Evolutionary conservation across 78 protist species (phyloP).

Genomic region (Andalucia godoyi): DNA sequence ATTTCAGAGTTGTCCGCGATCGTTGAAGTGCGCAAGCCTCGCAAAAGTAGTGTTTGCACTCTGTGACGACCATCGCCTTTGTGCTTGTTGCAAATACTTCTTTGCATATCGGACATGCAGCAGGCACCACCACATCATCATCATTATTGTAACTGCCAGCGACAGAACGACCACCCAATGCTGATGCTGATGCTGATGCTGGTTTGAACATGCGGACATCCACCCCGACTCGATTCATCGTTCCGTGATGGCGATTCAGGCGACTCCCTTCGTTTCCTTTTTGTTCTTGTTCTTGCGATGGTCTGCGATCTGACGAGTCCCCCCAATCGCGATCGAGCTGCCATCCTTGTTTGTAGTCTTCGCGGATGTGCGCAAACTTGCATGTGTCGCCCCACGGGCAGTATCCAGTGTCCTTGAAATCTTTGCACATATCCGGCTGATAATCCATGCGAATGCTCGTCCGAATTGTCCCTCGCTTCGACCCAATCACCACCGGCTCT

Average conservation of each 20-base stretch:
- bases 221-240: too few relatives aligned
- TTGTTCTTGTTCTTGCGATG: neutral
- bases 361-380: conserved; percentile 29
- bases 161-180: conserved; percentile 3
- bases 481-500: too few relatives aligned
- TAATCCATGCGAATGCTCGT: neutral
- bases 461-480: conserved; percentile 10
- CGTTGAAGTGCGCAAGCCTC: conserved; percentile 9
- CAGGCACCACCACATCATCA: too few relatives aligned
- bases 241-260: too few relatives aligned
- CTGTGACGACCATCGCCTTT: neutral
- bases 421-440: conserved; percentile 14
- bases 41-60: conserved; percentile 17
- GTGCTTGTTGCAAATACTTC: too few relatives aligned
- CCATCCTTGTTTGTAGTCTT: conserved; percentile 5
- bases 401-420: neutral
- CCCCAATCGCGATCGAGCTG: conserved; percentile 5
- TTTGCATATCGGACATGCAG: too few relatives aligned
- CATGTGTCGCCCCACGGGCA: conserved; percentile 20
- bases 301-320: neutral
- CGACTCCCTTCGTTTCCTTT: neutral
- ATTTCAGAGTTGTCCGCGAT: neutral
- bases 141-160: neutral
- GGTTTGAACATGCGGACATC: too few relatives aligned
- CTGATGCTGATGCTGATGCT: neutral